Base-by-base conservation (phyloP, 129 eudicot genomes). In the Erigeron canadensis region DNA sequence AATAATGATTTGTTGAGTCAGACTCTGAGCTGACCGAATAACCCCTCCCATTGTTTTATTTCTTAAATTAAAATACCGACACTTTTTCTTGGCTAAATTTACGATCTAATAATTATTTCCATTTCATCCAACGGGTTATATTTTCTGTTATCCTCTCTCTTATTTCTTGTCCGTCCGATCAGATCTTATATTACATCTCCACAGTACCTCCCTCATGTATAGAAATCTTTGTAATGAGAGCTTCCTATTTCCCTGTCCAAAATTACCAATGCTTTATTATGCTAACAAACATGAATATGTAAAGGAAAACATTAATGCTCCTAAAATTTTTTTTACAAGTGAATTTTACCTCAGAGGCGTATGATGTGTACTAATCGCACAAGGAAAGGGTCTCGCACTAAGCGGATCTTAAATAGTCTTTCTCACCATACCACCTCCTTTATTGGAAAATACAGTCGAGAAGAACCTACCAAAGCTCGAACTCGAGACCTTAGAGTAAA, bases 21-120 rank as follows among this genome's bases (percentile, higher is more conserved):
- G 58, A 63, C 53, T 7, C 71, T 74, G 71, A 21, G 43, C 71
- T 63, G 78, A 74, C 71, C 78, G 64, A 74, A 51, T 74, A 63
- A 39, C 19, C n/a, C 34, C 34, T 3, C 19, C n/a, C 42, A 12
- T 13, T 16, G 63, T 12, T 18, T 47, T 54, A 41, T 55, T 41
- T 66, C 73, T 67, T 75, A 65, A 42, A 28, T 28, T 28, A 28
- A 1, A 56, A 55, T 66, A 75, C 79, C 74, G 79, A 75, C 74
- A 67, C 67, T 75, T 65, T 75, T 67, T 42, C 60, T 17, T n/a
- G 5, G 47, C 46, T 37, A 69, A 43, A 60, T 48, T 59, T 59
- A 60, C 38, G 44, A 75, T 75, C 79, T 75, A 65, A 43, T 65
- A 65, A 56, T 44, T 65, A 65, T 75, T 75, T 75, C 67, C 67